Conservation (phyloP, 306 rosid species). For the Corylus avellana region DNA sequence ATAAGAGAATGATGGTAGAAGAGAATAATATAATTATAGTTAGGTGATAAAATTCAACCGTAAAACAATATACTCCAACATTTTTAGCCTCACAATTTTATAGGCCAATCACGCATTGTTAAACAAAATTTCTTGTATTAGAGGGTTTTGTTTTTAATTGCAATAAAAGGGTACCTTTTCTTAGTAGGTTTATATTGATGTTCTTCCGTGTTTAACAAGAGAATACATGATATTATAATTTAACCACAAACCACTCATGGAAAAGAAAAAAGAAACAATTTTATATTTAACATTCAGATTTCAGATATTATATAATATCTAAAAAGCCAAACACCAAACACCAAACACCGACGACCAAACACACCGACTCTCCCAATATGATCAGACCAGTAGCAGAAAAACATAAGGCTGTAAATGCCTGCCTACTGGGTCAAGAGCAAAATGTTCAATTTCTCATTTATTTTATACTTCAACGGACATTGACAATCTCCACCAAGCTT, state of each 20-base stretch:
- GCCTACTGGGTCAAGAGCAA: not conserved
- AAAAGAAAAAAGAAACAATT: not conserved
- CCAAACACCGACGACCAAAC: not conserved
- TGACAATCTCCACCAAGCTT: slow-evolving; percentile 29
- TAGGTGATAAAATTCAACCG: too few relatives aligned
- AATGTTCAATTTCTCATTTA: not conserved
- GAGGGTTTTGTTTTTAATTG: too few relatives aligned
- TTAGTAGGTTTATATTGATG: too few relatives aligned
- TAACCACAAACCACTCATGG: not conserved
- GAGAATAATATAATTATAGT: too few relatives aligned
- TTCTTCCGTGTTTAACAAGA: not conserved
- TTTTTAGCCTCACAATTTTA: too few relatives aligned
- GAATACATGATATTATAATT: not conserved
- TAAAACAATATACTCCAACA: too few relatives aligned
- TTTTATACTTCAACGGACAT: not conserved
- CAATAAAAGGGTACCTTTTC: too few relatives aligned
- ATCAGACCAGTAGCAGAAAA: not conserved
- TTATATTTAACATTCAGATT: not conserved
- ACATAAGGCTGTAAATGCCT: not conserved
- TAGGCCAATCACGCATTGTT: too few relatives aligned
- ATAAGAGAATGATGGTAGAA: too few relatives aligned
- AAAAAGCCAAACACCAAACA: not conserved
- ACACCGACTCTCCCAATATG: not conserved
- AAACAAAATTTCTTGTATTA: too few relatives aligned
- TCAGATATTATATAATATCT: not conserved